Base-by-base conservation (phyloP, 2,329 filamentous ascomycete species). In the Xylaria sp. region DNA sequence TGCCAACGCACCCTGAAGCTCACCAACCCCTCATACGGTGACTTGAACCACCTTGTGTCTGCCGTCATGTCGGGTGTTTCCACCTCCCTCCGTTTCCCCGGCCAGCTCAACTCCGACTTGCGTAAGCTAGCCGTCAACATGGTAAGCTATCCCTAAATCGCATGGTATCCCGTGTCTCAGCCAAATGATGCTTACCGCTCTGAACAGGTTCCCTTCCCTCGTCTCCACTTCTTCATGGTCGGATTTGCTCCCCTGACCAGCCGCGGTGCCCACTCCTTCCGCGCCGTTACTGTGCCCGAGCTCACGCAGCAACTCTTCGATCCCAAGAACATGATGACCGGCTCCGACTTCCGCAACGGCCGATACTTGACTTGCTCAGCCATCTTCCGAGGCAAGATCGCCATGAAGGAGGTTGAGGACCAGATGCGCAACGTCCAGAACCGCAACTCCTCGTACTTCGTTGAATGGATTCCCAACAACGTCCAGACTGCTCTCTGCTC, bases 141-240 rank as follows among this genome's bases (percentile, higher is more conserved):
- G 85, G 94, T 51, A 35, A 23, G 47, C 16, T 49, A 16, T 8
- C 10, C 23, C 34, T 7, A n/a, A 3, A 4, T 3, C 23, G 3
- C 1, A n/a, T 16, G 13, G 2, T 2, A 30, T 30, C 4, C 11
- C 4, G 8, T 51, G 10, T 6, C 42, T n/a, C n/a, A 6, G 42
- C 5, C 42, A n/a, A 16, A 46, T 16, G 42, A 46, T n/a, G 42
- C 42, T 51, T 5, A 51, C 23, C 13, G 89, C 97, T 97, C 88
- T 97, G 23, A 10, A n/a, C 18, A 51, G 49, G 49, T 99, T 80
- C 94, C 94, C 65, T 99, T 99, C 90, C 94, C 94, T 70, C 94
- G 94, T 92, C 92, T 99, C 66, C 94, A 99, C 82, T 99, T 99
- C 89, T 99, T 99, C 88, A 99, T 99, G 94, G 94, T 99, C 77